These are phyloP conservation scores for Wickerhamiella azymoides DNA, from an alignment of 805 yeast species.

Conservation along the genomic window DNA sequence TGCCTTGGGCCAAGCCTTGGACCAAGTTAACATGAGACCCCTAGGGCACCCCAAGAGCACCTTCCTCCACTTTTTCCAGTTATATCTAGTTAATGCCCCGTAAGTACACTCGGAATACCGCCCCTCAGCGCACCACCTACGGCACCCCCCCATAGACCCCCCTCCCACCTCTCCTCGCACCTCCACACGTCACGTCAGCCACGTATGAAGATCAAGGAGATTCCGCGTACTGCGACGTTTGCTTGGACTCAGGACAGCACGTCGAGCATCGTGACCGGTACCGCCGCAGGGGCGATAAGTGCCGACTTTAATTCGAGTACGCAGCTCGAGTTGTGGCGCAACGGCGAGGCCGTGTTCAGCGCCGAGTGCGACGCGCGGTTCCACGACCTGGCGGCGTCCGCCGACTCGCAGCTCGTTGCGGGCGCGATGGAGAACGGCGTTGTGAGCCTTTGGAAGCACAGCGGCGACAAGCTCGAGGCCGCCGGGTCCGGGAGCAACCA, in stretches of 20 bases:
- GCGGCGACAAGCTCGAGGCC: slow-evolving; percentile 15
- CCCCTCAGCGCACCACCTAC: no score
- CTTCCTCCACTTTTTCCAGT: no score
- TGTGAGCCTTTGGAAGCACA: slow-evolving; percentile 64
- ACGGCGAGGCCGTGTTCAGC: slow-evolving; percentile 24
- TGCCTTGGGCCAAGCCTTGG: no score
- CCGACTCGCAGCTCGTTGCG: slow-evolving; percentile 34
- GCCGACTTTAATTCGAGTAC: slow-evolving; percentile 71
- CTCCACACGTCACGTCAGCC: slow-evolving; percentile 2
- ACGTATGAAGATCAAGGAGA: slow-evolving; percentile 63
- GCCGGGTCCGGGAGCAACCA: slow-evolving; percentile 29
- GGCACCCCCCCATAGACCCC: no score
- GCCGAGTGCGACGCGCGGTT: slow-evolving; percentile 30
- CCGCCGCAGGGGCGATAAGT: slow-evolving; percentile 93
- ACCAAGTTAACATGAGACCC: no score
- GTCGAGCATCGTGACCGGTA: slow-evolving; percentile 78
- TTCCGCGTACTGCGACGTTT: slow-evolving; percentile 78
- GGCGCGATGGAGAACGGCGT: slow-evolving; percentile 82
- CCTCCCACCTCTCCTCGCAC: no score
- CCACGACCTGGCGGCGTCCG: slow-evolving; percentile 30
- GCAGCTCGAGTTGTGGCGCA: slow-evolving; percentile 65
- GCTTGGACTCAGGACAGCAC: slow-evolving; percentile 78
- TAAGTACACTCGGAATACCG: no score
- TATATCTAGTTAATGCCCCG: no score
- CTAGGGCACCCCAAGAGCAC: no score